Conservation (phyloP, 2,329 filamentous ascomycete genomes). For the Diaporthe longicolla region DNA sequence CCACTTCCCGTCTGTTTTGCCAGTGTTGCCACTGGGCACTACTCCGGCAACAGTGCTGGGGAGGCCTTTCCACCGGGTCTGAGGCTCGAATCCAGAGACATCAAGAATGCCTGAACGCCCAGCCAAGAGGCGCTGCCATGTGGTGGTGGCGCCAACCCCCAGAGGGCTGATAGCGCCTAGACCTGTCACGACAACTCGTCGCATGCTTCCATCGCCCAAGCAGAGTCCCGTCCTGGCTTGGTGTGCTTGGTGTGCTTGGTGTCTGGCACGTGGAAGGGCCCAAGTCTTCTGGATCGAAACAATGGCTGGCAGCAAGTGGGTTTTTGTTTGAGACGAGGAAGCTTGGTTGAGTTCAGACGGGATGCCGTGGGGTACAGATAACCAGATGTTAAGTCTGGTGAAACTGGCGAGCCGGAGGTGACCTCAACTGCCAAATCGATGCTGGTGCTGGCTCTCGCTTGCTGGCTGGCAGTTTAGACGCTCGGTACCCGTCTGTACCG, state of each 20-base stretch:
- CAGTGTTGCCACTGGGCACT: slow-evolving; percentile 69
- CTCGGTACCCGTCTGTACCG: slow-evolving; percentile 13
- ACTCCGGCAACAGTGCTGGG: slow-evolving; percentile 89
- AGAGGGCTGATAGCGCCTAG: slow-evolving; percentile 87
- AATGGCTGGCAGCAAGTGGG: slow-evolving; percentile 9
- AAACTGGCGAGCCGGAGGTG: slow-evolving; percentile 16
- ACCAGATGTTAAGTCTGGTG: slow-evolving; percentile 28
- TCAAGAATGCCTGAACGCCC: slow-evolving; percentile 86
- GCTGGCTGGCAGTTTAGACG: slow-evolving; percentile 19
- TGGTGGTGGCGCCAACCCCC: slow-evolving; percentile 81
- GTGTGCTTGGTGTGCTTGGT: not conserved
- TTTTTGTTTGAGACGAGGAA: slow-evolving; percentile 24
- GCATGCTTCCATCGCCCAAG: slow-evolving; percentile 64
- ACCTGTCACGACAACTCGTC: slow-evolving; percentile 87
- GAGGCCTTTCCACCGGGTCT: slow-evolving; percentile 74
- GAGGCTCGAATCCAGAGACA: slow-evolving; percentile 72
- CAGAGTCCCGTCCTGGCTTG: not conserved
- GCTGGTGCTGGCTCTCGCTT: not conserved
- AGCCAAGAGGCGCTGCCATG: slow-evolving; percentile 86
- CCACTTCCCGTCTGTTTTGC: slow-evolving; percentile 62
- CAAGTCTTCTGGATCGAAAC: slow-evolving; percentile 11
- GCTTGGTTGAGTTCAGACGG: slow-evolving; percentile 27
- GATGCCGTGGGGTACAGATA: not conserved
- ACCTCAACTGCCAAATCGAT: slow-evolving; percentile 5
- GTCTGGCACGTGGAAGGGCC: slow-evolving; percentile 19